Conservation (phyloP, 805 yeast species). For the Maudiozyma serrabonitensis region DNA sequence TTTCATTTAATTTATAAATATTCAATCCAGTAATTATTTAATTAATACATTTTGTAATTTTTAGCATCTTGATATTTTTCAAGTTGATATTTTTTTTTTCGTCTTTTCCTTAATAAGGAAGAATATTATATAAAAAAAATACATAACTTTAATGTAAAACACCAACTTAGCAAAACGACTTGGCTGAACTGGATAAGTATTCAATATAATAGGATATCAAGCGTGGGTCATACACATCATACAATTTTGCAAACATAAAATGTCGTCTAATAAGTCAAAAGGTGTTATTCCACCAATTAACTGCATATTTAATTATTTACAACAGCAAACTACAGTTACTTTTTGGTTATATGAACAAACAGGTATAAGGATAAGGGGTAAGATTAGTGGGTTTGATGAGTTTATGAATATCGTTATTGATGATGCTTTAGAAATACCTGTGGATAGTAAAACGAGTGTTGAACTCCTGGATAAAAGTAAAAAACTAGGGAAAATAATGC, state of each 20-base stretch:
- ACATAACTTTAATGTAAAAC: too few species aligned
- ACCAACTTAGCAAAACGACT: too few species aligned
- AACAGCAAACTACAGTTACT: conserved; percentile 67
- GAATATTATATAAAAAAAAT: too few species aligned
- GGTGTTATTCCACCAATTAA: conserved; percentile 81
- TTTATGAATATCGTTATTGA: conserved; percentile 79
- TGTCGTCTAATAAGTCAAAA: conserved; percentile 17
- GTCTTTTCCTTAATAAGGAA: too few species aligned
- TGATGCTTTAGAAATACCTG: conserved; percentile 55
- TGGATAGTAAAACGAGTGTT: conserved; percentile 32
- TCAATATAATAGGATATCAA: too few species aligned
- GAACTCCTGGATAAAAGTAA: conserved; percentile 26
- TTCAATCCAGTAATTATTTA: too few species aligned
- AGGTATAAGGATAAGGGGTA: conserved; percentile 68
- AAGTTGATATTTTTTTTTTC: too few species aligned
- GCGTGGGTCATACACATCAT: too few species aligned
- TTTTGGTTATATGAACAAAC: conserved; percentile 89
- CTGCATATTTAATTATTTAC: conserved; percentile 76
- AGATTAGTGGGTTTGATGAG: conserved; percentile 89
- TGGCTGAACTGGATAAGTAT: too few species aligned
- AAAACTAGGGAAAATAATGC: conserved; percentile 60
- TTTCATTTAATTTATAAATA: too few species aligned
- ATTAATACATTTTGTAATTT: too few species aligned
- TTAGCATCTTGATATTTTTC: too few species aligned
- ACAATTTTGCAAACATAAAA: not conserved